Evolutionary conservation across 805 yeast species (phyloP), one percentile per base, ranked within the genome.

Genomic region (Wickerhamiella bombiphila): DNA sequence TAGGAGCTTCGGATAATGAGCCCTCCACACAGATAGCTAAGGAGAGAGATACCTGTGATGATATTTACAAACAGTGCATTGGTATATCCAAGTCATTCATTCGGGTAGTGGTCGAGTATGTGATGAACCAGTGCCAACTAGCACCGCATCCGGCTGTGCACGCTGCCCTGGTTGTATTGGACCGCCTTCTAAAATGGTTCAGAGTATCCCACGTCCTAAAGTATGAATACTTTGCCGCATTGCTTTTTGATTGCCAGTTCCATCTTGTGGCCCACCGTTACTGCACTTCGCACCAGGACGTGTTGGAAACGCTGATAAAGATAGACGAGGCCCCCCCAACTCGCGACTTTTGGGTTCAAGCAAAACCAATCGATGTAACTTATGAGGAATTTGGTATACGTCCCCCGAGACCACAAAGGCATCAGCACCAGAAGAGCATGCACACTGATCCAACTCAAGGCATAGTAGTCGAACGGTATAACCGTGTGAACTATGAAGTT

Each of bases 141-240:
- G 45, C 45, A 3, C 50, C 43, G 20, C 15, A 34, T 11, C 31
- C 40, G 3, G 43, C 40, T 9, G 17, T 43, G 11, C 47, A 47
- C 20, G 42, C 46, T 3, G 52, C 50, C 6, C 33, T 44, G 4
- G 13, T 39, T 3, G 26, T 38, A 13, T 16, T 46, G 15, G 22
- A 34, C 8, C 48, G 71, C 16, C 52, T 91, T 16, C 53, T 77
- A 24, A 69, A 68, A 48, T 86, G 96, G 95, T 77, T 81, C 54
- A 80, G 80, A 52, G 55, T 68, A 7, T 77, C 73, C 32, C 95
- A 91, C 54, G 61, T 83, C 2, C 55, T 86, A 44, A 86, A 88
- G 54, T 76, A 68, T 54, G 93, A 83, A 53, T 80, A 76, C 48
- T 59, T 88, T 11, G 56, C 78, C 5, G 69, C 80, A 0, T 53